Evolutionary conservation across 2,329 filamentous ascomycete genomes (phyloP).

Genomic region (Penicillium griseofulvum): DNA sequence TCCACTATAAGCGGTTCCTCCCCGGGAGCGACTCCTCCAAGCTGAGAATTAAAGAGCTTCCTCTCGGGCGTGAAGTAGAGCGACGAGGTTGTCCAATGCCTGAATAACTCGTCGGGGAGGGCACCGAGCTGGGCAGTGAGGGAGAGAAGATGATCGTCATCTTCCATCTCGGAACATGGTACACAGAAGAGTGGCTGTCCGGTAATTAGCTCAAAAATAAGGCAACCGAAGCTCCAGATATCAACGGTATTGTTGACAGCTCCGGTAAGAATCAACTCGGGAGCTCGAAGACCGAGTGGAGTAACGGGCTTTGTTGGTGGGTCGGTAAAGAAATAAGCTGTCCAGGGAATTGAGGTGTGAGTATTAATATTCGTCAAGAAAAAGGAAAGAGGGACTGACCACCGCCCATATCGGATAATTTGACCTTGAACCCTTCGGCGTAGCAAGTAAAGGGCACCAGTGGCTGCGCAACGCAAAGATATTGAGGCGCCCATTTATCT

Average conservation of each 20-base stretch:
- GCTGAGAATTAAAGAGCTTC: constrained; percentile 20
- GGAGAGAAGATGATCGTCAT: constrained; percentile 31
- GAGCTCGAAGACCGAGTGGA: constrained; percentile 27
- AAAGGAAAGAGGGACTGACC: constrained; percentile 15
- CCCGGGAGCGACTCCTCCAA: constrained; percentile 19
- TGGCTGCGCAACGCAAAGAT: constrained; percentile 29
- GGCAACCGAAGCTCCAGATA: constrained; percentile 33
- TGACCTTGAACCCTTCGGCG: constrained; percentile 24
- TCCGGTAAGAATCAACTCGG: constrained; percentile 28
- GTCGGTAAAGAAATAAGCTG: constrained; percentile 26
- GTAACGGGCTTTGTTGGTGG: constrained; percentile 25
- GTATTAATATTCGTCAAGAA: constrained; percentile 11
- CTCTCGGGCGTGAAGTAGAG: constrained; percentile 26
- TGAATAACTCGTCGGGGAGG: constrained; percentile 26
- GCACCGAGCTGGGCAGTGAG: constrained; percentile 25
- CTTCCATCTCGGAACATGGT: constrained; percentile 21
- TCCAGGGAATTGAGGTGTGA: constrained; percentile 8
- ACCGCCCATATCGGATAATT: constrained; percentile 33
- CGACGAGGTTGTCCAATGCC: constrained; percentile 25
- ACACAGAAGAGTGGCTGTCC: constrained; percentile 25
- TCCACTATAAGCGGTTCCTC: constrained; percentile 24
- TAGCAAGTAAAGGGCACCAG: constrained; percentile 25
- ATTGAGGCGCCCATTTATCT: constrained; percentile 31
- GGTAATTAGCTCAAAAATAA: constrained; percentile 34
- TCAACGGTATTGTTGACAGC: constrained; percentile 25